Evolutionary conservation across 2,329 filamentous ascomycete genomes (phyloP), one percentile per base, ranked within the genome.

Genomic region (Bipolaris sorokiniana): DNA sequence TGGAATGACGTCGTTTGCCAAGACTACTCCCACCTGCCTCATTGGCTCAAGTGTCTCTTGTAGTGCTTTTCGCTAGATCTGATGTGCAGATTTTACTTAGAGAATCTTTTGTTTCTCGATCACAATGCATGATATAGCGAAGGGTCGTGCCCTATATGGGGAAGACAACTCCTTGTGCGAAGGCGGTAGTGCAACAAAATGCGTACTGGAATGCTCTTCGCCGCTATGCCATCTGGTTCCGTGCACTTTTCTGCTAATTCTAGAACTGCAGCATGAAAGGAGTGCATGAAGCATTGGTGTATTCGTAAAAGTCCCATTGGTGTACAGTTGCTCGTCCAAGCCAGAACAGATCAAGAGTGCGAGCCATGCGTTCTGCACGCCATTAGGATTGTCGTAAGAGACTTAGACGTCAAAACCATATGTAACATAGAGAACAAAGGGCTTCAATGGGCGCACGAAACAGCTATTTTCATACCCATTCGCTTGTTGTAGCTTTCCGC

Each of bases 1-100:
- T 61, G 65, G 65, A 47, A 63, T 69, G 66, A 69, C 69, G 66
- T 68, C 52, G 22, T 48, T 49, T 50, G 61, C 54, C 54, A 59
- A 61, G 55, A 37, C 37, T 7, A 5, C 28, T 28, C 11, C 44
- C 53, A 67, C 66, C 63, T 70, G 51, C 66, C 65, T 60, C 22
- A 60, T 58, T 49, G 5, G 48, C 20, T 48, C 33, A 48, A 23
- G 28, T 46, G 23, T 22, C 10, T 11, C 16, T 20, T 20, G n/a
- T 16, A 31, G 28, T 31, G 10, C 10, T 31, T 31, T 31, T 11
- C 13, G 10, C 28, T 0, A 31, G 28, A 31, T 31, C 10, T 11
- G 10, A 31, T 13, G 4, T 13, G 28, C 10, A 31, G 3, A 4
- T 31, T 31, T 31, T 31, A 31, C 28, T 13, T 31, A 3, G 10